Conservation (phyloP, 805 yeast species). For the Soucietia sequanensis region DNA sequence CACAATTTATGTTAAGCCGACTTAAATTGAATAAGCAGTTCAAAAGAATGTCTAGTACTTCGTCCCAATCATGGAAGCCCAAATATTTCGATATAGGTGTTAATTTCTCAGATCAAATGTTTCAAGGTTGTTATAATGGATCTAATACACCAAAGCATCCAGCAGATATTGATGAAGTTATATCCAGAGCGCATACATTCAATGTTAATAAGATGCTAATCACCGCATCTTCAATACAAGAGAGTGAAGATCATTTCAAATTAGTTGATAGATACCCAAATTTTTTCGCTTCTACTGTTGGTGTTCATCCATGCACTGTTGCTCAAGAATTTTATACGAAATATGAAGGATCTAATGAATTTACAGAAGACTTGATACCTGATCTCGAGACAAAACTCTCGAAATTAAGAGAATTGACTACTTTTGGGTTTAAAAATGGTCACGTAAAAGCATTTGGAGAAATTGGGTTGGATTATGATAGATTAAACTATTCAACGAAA, state of each 20-base stretch:
- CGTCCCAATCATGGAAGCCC: constrained; percentile 43
- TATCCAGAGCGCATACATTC: constrained; percentile 62
- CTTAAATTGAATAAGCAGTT: no score
- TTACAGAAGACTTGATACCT: constrained; percentile 34
- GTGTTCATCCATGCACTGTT: constrained; percentile 94
- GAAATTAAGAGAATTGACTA: constrained; percentile 48
- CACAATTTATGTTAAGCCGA: no score
- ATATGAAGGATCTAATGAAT: constrained; percentile 12
- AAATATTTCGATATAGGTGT: constrained; percentile 52
- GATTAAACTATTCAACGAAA: constrained; percentile 72
- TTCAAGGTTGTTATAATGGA: constrained; percentile 75
- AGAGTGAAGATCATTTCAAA: constrained; percentile 60
- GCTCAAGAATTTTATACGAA: constrained; percentile 38
- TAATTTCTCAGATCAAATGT: constrained; percentile 88
- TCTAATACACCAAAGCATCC: constrained; percentile 55
- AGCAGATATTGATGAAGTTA: constrained; percentile 61
- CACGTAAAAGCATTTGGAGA: constrained; percentile 87
- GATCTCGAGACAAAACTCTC: constrained; percentile 43
- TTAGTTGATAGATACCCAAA: constrained; percentile 44
- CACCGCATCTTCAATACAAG: constrained; percentile 78
- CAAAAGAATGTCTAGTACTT: no score
- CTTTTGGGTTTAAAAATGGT: constrained; percentile 47
- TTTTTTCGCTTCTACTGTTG: constrained; percentile 65
- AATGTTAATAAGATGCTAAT: constrained; percentile 71
- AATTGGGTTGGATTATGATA: constrained; percentile 91